These are phyloP conservation scores for Fusarium xyrophilum DNA, from an alignment of 2,329 filamentous ascomycete species.

Conservation along the genomic window DNA sequence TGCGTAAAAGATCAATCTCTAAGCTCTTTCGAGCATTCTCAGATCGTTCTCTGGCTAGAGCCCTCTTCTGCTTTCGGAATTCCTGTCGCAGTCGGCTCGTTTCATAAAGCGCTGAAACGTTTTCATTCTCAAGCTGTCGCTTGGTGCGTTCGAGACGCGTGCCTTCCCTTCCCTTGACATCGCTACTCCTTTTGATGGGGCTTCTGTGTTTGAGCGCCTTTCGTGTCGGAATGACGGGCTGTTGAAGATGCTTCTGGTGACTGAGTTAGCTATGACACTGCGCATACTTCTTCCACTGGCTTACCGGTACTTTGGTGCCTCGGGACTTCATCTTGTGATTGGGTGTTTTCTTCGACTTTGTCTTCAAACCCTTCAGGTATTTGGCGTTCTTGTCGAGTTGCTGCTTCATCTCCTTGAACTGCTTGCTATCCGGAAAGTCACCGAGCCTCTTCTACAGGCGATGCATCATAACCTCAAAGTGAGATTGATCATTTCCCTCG, in stretches of 20 bases:
- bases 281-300: fast-evolving
- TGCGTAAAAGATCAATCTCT: not conserved
- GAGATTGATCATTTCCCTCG: fast-evolving
- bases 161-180: not conserved
- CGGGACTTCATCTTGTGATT: too few species aligned
- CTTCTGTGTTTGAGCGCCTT: fast-evolving
- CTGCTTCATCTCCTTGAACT: not conserved
- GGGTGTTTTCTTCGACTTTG: not conserved
- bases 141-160: not conserved
- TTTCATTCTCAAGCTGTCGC: not conserved
- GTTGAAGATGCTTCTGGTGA: not conserved
- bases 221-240: not conserved
- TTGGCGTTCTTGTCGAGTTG: not conserved
- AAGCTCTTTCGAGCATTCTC: not conserved
- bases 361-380: not conserved
- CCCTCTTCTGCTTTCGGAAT: not conserved
- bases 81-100: not conserved
- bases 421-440: not conserved
- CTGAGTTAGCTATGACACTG: not conserved
- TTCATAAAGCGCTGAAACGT: not conserved
- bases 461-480: not conserved
- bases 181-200: too few species aligned
- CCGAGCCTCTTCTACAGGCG: not conserved
- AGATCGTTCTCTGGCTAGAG: not conserved
- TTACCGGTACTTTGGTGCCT: not conserved